Percentiles rank a stretch among this genome's conserved stretches.
phyloP scores from a whole-genome alignment of 495 filamentous ascomycete species.

The Tirmania nivea region DNA sequence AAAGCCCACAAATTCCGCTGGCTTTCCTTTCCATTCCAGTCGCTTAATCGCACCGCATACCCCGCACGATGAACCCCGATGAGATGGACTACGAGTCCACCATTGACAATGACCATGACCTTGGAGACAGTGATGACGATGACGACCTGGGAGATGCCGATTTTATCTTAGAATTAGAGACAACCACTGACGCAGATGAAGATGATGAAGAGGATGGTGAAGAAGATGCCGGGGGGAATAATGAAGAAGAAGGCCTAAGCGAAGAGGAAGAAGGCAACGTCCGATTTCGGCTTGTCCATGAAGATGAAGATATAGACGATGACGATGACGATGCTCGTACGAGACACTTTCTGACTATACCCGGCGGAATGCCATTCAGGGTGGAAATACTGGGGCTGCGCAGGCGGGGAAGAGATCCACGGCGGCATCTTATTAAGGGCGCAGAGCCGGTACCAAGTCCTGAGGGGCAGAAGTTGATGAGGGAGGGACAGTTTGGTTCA shows the following conservation, averaged over 20 bases:
- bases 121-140: not conserved
- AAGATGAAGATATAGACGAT: not conserved
- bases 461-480: conserved; percentile 9
- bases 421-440: not conserved
- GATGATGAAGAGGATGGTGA: conserved; percentile 1
- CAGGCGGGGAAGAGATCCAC: not conserved
- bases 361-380: not conserved
- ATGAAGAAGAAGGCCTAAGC: not conserved
- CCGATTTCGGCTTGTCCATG: conserved; percentile 5
- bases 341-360: not conserved
- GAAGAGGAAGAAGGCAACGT: not conserved
- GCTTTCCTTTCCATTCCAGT: too few species aligned
- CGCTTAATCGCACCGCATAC: too few species aligned
- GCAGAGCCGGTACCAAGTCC: conserved; percentile 6
- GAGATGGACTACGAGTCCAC: too few species aligned
- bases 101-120: not conserved
- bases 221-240: not conserved
- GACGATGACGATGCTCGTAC: not conserved
- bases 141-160: not conserved
- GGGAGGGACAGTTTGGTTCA: conserved; percentile 12
- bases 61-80: too few species aligned
- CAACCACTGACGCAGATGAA: conserved; percentile 1
- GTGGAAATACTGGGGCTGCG: not conserved
- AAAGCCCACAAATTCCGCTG: too few species aligned
- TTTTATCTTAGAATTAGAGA: not conserved